Conservation (phyloP, 2,329 filamentous ascomycete species). For the Periconia sp. region DNA sequence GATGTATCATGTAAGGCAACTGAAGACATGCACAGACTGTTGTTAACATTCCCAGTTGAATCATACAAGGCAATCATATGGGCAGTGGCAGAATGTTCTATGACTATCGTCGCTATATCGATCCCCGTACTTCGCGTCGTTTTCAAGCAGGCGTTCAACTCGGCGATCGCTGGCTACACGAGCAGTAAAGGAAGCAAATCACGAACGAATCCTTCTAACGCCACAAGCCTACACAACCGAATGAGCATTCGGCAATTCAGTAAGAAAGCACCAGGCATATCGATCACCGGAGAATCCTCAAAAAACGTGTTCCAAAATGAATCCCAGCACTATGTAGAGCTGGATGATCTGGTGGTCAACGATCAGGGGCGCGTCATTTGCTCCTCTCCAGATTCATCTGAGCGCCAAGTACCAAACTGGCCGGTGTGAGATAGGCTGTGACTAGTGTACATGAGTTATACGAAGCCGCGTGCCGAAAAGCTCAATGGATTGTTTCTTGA, state of each 20-base stretch:
- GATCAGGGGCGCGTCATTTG: no score
- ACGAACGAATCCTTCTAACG: background rate
- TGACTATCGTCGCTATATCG: background rate
- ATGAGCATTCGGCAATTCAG: background rate
- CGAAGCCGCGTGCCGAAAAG: no score
- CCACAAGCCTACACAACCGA: background rate
- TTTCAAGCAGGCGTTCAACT: constrained; percentile 7
- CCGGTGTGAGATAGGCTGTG: background rate
- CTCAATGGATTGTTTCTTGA: no score
- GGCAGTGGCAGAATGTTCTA: background rate
- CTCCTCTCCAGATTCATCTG: background rate
- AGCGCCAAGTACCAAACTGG: background rate
- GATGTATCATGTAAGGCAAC: background rate
- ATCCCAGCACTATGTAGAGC: no score
- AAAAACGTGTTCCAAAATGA: no score
- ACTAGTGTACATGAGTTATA: background rate
- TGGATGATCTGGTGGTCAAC: no score
- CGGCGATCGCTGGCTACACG: constrained; percentile 3
- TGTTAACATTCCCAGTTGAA: background rate
- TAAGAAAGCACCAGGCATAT: no score
- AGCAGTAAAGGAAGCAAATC: background rate
- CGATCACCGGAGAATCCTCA: no score
- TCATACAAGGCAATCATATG: background rate
- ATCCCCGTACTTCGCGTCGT: background rate
- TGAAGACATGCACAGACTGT: no score